Conservation (phyloP, 208 protist genomes). For the Leishmania lainsoni region DNA sequence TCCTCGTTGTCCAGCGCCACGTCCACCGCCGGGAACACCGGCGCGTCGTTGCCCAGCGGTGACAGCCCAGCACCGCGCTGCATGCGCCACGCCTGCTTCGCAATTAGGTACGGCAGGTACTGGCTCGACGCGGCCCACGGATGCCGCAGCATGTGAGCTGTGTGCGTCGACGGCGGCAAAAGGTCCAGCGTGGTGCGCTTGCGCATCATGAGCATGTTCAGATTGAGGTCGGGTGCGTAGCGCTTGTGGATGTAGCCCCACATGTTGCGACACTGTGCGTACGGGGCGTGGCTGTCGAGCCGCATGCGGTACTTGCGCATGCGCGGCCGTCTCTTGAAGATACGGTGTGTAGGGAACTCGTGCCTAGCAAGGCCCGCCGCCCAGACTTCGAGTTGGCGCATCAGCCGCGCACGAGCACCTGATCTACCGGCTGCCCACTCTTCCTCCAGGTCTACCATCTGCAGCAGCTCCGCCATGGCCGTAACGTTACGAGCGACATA, state of each 20-base stretch:
- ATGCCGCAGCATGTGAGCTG: constrained; percentile 26
- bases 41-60: too few relatives aligned
- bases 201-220: constrained; percentile 20
- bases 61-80: too few relatives aligned
- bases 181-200: constrained; percentile 15
- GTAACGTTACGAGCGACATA: too few relatives aligned
- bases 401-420: too few relatives aligned
- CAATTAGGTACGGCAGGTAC: constrained; percentile 28
- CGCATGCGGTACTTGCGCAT: constrained; percentile 27
- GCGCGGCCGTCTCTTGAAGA: constrained; percentile 10
- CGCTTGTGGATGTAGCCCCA: constrained; percentile 28
- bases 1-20: too few relatives aligned
- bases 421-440: too few relatives aligned
- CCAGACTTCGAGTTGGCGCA: too few relatives aligned
- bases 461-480: too few relatives aligned
- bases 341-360: constrained; percentile 10
- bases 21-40: constrained; percentile 27
- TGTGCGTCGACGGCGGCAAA: constrained; percentile 24
- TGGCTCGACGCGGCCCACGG: constrained; percentile 23
- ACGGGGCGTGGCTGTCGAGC: constrained; percentile 24
- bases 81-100: constrained; percentile 30
- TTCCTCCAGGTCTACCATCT: too few relatives aligned
- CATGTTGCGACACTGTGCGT: constrained; percentile 26
- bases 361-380: too few relatives aligned
- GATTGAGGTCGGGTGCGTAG: constrained; percentile 22